phyloP scores from a whole-genome alignment of 345 rosid species.

The Bretschneidera sinensis region DNA sequence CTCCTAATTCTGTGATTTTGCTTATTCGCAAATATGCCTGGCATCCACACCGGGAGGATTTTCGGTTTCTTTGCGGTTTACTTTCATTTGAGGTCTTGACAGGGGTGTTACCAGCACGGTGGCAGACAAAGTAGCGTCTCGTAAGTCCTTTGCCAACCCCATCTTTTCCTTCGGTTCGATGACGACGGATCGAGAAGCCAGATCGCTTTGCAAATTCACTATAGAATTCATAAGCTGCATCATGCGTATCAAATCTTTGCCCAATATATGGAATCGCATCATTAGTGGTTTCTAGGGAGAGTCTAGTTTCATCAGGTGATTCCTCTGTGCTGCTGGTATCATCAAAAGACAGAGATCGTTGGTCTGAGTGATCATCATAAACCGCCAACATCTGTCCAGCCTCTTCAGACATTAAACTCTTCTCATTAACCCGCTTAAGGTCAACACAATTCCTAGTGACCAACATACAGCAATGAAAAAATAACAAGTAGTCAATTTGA shows the following conservation, averaged over 20 bases:
- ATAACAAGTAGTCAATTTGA: constrained; percentile 2
- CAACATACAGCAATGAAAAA: constrained; percentile 14
- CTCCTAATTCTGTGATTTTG: constrained; percentile 66
- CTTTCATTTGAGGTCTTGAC: constrained; percentile 53
- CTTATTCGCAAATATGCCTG: constrained; percentile 87
- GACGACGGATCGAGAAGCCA: constrained; percentile 92
- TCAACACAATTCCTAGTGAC: constrained; percentile 14
- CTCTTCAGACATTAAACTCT: constrained; percentile 64
- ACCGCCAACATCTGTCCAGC: constrained; percentile 56
- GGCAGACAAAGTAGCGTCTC: constrained; percentile 94
- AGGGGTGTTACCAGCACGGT: constrained; percentile 98
- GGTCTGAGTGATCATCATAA: constrained; percentile 86
- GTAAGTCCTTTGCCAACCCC: constrained; percentile 96
- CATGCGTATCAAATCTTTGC: constrained; percentile 80
- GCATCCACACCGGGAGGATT: constrained; percentile 93
- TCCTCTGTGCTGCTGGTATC: constrained; percentile 84
- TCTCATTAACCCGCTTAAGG: constrained; percentile 22
- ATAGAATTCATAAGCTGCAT: constrained; percentile 86
- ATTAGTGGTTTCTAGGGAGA: constrained; percentile 58
- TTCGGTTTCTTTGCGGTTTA: constrained; percentile 86
- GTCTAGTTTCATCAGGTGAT: constrained; percentile 68
- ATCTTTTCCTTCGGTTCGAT: constrained; percentile 95
- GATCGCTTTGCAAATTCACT: constrained; percentile 80
- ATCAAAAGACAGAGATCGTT: constrained; percentile 70
- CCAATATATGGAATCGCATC: constrained; percentile 77